Evolutionary conservation across 768 basidiomycete genomes (phyloP).

Genomic region (Tylopilus sp.): DNA sequence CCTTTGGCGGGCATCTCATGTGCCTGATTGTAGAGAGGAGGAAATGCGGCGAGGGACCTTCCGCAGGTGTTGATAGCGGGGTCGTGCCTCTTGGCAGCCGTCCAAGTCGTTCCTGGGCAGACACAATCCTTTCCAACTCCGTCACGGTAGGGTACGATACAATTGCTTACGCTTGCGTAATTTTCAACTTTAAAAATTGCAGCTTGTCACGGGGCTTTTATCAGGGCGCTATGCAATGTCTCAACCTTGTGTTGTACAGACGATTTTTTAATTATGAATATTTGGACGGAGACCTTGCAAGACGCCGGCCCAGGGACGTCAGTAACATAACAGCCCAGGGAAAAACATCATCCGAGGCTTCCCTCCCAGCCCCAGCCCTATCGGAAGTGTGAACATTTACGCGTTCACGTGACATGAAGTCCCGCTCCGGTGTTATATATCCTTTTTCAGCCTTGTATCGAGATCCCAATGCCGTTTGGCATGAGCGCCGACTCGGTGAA

Average conservation of each 20-base stretch:
- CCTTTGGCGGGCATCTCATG: background rate
- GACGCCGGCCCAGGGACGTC: background rate
- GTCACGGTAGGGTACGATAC: background rate
- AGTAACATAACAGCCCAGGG: no score
- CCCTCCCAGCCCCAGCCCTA: background rate
- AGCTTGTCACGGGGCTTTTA: no score
- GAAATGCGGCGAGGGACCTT: constrained; percentile 64
- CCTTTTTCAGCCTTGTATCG: background rate
- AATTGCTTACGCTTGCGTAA: no score
- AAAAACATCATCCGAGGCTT: background rate
- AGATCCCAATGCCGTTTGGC: no score
- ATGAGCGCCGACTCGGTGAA: no score
- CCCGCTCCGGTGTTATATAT: background rate
- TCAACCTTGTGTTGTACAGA: background rate
- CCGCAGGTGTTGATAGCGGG: constrained; percentile 39
- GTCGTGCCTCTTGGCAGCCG: background rate
- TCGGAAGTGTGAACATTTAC: background rate
- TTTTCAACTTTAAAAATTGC: no score
- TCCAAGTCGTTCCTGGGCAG: background rate
- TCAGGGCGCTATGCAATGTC: no score
- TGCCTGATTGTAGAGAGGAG: constrained; percentile 51
- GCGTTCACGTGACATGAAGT: background rate
- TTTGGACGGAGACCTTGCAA: background rate
- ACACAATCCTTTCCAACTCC: background rate
- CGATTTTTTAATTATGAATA: background rate